Evolutionary conservation across 2,329 filamentous ascomycete species (phyloP), one percentile per base, ranked within the genome.

Genomic region (Blastomyces parvus): DNA sequence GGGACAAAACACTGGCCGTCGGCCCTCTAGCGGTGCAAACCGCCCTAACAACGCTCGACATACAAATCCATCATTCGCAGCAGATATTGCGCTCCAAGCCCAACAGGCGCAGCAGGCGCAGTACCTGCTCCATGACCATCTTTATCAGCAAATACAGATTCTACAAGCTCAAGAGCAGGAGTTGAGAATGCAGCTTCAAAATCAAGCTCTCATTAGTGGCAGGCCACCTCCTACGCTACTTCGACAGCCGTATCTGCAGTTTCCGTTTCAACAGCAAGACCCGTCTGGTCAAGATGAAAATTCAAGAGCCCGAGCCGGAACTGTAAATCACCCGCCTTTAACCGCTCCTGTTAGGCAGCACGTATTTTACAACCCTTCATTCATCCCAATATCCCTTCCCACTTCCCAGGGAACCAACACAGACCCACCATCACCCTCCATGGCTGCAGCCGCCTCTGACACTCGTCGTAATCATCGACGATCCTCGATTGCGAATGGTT

Each of bases 11-110:
- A 74, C 79, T 63, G 70, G 67, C 40, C 79, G 84, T 65, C 79
- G 84, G 69, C 78, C 84, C 19, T 86, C 84, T 2, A 85, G 83
- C 71, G 81, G 83, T 40, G 79, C 81, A 4, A 79, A 79, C 62
- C 73, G 76, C 63, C 66, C 71, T 27, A 75, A 72, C 62, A 74
- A 72, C 65, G 72, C 74, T 63, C 76, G 77, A 42, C 73, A 76
- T 66, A 64, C 71, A 19, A 77, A 75, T 74, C 19, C 78, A 78
- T 53, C 66, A 77, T 62, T 75, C 74, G 58, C 68, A 77, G 62
- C 67, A 17, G 67, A 68, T 36, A 62, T 66, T 55, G 63, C 66
- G 22, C 59, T 67, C 6, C 66, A 68, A 63, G 63, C 61, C 14
- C 58, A 59, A 22, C 76, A 79, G 61, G 77, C 78, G 19, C 76